phyloP scores from a whole-genome alignment of 1,284 basidiomycete genomes.

The Marasmius sp. region DNA sequence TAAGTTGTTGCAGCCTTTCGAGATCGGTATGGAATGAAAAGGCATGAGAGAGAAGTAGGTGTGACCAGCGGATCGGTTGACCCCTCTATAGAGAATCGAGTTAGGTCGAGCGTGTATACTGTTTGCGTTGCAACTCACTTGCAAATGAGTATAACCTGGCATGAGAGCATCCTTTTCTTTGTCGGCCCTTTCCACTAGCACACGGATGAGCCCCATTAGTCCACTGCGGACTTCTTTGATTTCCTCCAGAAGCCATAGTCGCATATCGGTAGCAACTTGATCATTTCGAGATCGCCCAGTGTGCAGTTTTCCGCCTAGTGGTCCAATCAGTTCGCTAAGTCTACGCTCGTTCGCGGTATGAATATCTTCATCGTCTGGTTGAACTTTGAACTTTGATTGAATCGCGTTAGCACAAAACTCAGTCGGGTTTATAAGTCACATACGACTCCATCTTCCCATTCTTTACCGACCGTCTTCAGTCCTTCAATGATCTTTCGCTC shows the following conservation, averaged over 20 bases:
- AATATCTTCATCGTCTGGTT: slow-evolving; percentile 94
- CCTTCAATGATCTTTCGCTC: slow-evolving; percentile 75
- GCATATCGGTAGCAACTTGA: slow-evolving; percentile 98
- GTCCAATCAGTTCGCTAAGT: slow-evolving; percentile 89
- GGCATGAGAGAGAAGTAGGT: slow-evolving; percentile 93
- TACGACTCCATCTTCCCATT: slow-evolving; percentile 81
- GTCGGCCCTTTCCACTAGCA: slow-evolving; percentile 90
- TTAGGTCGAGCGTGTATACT: slow-evolving; percentile 3
- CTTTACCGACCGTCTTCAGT: slow-evolving; percentile 75
- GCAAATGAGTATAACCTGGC: slow-evolving; percentile 96
- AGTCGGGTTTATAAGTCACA: slow-evolving; percentile 21
- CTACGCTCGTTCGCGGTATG: slow-evolving; percentile 99
- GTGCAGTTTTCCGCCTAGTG: slow-evolving; percentile 90
- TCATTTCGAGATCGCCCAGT: slow-evolving; percentile 97
- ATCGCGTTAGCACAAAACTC: background rate
- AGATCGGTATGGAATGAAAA: slow-evolving; percentile 90
- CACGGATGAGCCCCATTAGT: slow-evolving; percentile 78
- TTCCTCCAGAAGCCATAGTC: slow-evolving; percentile 90
- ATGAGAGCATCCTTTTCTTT: slow-evolving; percentile 89
- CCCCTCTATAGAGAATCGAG: slow-evolving; percentile 62
- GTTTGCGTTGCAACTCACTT: slow-evolving; percentile 50
- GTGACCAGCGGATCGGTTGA: slow-evolving; percentile 98
- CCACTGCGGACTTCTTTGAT: slow-evolving; percentile 71
- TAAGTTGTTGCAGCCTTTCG: slow-evolving; percentile 81
- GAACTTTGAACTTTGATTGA: slow-evolving; percentile 58